phyloP scores from a whole-genome alignment of 2,329 filamentous ascomycete genomes.

The Phaeosphaeriaceae sp. region DNA sequence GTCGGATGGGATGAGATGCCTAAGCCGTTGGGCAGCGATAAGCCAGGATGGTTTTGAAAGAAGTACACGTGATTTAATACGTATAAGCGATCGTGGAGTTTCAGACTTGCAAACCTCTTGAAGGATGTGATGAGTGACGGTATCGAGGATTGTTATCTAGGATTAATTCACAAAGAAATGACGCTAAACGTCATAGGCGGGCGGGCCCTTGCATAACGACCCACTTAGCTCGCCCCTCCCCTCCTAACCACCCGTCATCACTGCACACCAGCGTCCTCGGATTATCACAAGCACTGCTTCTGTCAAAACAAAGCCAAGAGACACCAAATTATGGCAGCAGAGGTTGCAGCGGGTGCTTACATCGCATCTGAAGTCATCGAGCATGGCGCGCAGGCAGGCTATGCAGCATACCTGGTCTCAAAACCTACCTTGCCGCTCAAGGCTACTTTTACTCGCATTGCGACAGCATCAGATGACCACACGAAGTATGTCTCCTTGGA shows the following conservation, averaged over 20 bases:
- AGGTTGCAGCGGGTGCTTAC: conserved; percentile 50
- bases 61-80: not conserved
- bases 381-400: conserved; percentile 50
- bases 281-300: not conserved
- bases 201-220: conserved; percentile 6
- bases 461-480: conserved; percentile 45
- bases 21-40: conserved; percentile 57
- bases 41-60: conserved; percentile 48
- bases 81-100: not conserved
- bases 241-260: not conserved
- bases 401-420: conserved; percentile 51
- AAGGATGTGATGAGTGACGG: not conserved
- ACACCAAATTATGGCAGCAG: conserved; percentile 46
- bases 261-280: not conserved
- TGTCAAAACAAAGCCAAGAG: not conserved
- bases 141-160: not conserved
- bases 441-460: conserved; percentile 52
- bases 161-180: not conserved
- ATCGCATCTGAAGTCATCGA: conserved; percentile 49
- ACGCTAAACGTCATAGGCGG: not conserved
- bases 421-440: conserved; percentile 55
- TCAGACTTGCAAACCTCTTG: not conserved
- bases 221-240: conserved; percentile 3
- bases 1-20: conserved; percentile 63
- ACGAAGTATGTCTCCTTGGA: conserved; percentile 33